These are phyloP conservation scores for Somion occarium DNA, from an alignment of 1,284 basidiomycete species.

Conservation along the genomic window DNA sequence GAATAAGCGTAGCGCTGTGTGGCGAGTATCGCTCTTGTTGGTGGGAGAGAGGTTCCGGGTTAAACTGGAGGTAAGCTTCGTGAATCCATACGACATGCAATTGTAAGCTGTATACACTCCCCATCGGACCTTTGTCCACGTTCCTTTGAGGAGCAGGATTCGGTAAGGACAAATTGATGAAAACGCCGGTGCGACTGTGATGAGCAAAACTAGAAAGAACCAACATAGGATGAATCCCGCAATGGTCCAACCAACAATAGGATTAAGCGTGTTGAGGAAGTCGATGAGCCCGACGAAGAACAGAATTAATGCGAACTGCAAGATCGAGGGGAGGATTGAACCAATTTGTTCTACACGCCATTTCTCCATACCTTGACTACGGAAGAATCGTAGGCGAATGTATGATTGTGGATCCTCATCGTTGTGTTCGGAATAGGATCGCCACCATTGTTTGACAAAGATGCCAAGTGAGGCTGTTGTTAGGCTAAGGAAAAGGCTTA, in stretches of 20 bases:
- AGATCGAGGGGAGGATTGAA: slow-evolving; percentile 22
- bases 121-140: no score
- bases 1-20: no score
- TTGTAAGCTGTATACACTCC: no score
- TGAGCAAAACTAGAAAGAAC: not conserved
- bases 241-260: slow-evolving; percentile 8
- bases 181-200: slow-evolving; percentile 7
- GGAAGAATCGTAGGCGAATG: slow-evolving; percentile 16
- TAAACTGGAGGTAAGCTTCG: no score
- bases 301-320: slow-evolving; percentile 26
- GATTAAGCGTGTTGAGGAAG: slow-evolving; percentile 9
- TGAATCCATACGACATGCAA: no score
- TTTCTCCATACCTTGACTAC: slow-evolving; percentile 22
- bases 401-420: not conserved
- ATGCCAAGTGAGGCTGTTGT: slow-evolving; percentile 12
- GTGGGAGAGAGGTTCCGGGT: no score
- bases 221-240: slow-evolving; percentile 6
- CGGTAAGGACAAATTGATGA: slow-evolving; percentile 12
- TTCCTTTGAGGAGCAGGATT: not conserved
- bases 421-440: slow-evolving; percentile 7
- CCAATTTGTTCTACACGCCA: slow-evolving; percentile 26
- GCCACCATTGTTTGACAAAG: slow-evolving; percentile 17
- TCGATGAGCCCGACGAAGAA: slow-evolving; percentile 24
- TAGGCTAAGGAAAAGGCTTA: slow-evolving; percentile 13
- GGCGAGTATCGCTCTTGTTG: no score